Percentiles rank a stretch among this genome's conserved stretches.
phyloP scores from a whole-genome alignment of 2,329 filamentous ascomycete genomes.

The Fusarium mundagurra region DNA sequence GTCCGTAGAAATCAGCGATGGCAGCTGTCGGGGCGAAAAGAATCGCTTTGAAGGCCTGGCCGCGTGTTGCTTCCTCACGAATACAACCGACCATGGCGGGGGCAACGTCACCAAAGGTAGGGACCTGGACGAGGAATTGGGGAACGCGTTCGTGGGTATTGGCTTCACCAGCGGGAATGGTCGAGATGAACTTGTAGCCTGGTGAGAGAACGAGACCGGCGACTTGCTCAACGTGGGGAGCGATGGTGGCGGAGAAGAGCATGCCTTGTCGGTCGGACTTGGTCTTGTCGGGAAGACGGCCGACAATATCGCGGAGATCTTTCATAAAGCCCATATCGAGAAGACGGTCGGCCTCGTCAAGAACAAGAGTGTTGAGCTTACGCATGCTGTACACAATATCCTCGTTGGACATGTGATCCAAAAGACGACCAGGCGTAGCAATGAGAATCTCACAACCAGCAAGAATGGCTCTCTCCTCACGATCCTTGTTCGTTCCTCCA shows the following conservation, averaged over 20 bases:
- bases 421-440: conserved; percentile 80
- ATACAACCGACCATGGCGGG: conserved; percentile 68
- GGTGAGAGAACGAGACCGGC: conserved; percentile 74
- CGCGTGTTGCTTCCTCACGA: conserved; percentile 53
- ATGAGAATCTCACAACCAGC: conserved; percentile 82
- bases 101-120: conserved; percentile 75
- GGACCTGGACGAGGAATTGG: conserved; percentile 74
- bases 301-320: conserved; percentile 79
- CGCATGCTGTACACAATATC: conserved; percentile 74
- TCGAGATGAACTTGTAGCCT: conserved; percentile 83
- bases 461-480: conserved; percentile 76
- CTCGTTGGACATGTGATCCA: conserved; percentile 81
- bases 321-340: conserved; percentile 88
- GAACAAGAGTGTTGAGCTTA: conserved; percentile 78
- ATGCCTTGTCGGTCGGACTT: conserved; percentile 74
- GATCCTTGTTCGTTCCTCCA: conserved; percentile 79
- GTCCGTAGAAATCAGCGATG: conserved; percentile 61
- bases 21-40: conserved; percentile 76
- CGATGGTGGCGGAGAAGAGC: conserved; percentile 88
- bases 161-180: conserved; percentile 77
- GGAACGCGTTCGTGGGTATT: conserved; percentile 81
- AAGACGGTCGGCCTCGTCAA: conserved; percentile 84
- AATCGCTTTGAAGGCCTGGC: conserved; percentile 80
- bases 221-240: conserved; percentile 79
- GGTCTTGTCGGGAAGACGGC: conserved; percentile 71